Percentiles rank a stretch among this genome's conserved stretches.
Conservation (phyloP, 2,329 filamentous ascomycete genomes). For the Phialophora expanda region DNA sequence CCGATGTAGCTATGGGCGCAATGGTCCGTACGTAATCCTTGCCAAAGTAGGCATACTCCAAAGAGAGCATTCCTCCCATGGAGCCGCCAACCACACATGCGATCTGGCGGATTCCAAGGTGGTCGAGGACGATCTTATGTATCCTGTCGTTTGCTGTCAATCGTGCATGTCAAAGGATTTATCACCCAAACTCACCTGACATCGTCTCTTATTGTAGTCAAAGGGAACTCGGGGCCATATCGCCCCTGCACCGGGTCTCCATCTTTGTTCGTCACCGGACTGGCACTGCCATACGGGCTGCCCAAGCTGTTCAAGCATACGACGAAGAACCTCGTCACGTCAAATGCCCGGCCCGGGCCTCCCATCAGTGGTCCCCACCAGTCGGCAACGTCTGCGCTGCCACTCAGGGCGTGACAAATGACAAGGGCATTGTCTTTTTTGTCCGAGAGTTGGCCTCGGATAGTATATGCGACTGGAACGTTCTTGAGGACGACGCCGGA, state of each 20-base stretch:
- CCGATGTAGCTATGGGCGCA: slow-evolving; percentile 62
- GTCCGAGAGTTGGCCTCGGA: slow-evolving; percentile 62
- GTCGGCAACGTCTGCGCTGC: slow-evolving; percentile 61
- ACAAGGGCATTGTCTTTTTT: slow-evolving; percentile 67
- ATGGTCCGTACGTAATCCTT: slow-evolving; percentile 62
- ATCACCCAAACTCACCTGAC: slow-evolving; percentile 70
- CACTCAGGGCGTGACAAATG: slow-evolving; percentile 62
- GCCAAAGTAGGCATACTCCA: slow-evolving; percentile 73
- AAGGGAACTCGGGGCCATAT: slow-evolving; percentile 94
- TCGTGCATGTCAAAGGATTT: neutral
- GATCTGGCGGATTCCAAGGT: slow-evolving; percentile 59
- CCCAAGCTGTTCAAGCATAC: slow-evolving; percentile 61
- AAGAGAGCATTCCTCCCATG: slow-evolving; percentile 64
- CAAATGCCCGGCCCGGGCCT: slow-evolving; percentile 59
- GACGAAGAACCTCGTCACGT: slow-evolving; percentile 59
- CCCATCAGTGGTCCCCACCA: slow-evolving; percentile 64
- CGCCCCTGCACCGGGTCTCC: slow-evolving; percentile 73
- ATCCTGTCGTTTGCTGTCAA: slow-evolving; percentile 46
- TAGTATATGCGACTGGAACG: slow-evolving; percentile 70
- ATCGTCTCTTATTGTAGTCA: slow-evolving; percentile 94
- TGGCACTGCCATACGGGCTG: slow-evolving; percentile 61
- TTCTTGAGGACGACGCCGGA: slow-evolving; percentile 84
- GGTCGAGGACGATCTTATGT: slow-evolving; percentile 61
- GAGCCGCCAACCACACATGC: slow-evolving; percentile 62
- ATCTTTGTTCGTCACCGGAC: slow-evolving; percentile 75